Base-by-base conservation (phyloP, 164 flowering plant genomes). In the Macadamia integrifolia region DNA sequence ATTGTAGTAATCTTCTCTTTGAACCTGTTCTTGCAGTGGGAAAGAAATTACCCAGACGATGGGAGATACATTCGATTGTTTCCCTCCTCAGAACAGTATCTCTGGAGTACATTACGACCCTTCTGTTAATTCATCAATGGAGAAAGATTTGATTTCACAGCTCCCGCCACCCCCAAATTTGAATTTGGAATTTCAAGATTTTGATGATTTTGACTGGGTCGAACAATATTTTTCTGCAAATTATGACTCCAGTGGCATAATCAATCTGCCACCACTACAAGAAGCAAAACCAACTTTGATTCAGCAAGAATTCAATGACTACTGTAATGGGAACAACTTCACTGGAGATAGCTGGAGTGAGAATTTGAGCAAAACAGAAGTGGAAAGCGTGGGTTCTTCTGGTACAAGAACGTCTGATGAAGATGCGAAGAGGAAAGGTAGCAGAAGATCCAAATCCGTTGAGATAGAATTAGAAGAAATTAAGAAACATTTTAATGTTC, bases 381-480 rank as follows among this genome's bases (percentile, higher is more conserved):
- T 3, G 9, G 13, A 46, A 46, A 9, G 12, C 7, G 50, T 11
- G 50, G 50, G 50, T 4, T 15, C 11, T 49, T 49, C 17, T 14
- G 32, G 58, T 23, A 46, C 14, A 17, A 61, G 15, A 10, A 29
- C 12, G 18, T 43, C 53, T 49, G 63, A 32, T 18, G 69, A 58
- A 30, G 73, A 58, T 29, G 40, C 3, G 40, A 58, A 15, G 10
- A 61, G 11, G 57, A 50, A 30, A 43, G 44, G 30, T 29, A 9
- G 40, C 15, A 59, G 15, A 42, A 71, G 62, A 63, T 64, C 71
- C 46, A 83, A 75, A 23, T 55, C 73, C 3, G 32, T 48, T n/a
- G 52, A 61, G 6, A 53, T 88, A 31, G 84, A 78, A 10, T 68
- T 82, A 53, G 85, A 79, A 0, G 97, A 89, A 46, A 86, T 91